phyloP scores from a whole-genome alignment of 1,139 yeast species.

The Taphrina confusa region DNA sequence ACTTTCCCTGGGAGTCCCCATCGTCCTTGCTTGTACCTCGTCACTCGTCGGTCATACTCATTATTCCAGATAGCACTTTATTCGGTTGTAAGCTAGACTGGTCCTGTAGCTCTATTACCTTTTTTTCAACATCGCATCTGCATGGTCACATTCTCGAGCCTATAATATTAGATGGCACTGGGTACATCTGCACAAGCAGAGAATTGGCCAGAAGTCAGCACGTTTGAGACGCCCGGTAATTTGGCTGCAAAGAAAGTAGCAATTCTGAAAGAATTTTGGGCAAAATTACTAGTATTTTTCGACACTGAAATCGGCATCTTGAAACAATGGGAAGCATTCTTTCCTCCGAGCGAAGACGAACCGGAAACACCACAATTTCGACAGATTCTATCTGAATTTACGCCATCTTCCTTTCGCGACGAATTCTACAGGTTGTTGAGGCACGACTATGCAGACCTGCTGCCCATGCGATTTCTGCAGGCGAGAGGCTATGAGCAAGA shows the following conservation, averaged over 20 bases:
- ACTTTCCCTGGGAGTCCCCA: too few relatives aligned
- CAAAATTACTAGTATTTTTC: constrained; percentile 3
- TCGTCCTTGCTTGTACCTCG: too few relatives aligned
- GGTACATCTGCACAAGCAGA: neutral
- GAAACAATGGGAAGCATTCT: constrained; percentile 1
- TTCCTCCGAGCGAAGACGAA: neutral
- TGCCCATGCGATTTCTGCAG: constrained; percentile 30
- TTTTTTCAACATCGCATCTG: too few relatives aligned
- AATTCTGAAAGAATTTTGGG: constrained; percentile 13
- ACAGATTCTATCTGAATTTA: constrained; percentile 3
- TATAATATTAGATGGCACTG: too few relatives aligned
- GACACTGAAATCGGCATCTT: neutral
- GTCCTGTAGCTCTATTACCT: too few relatives aligned
- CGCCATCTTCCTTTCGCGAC: constrained; percentile 11
- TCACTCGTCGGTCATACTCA: too few relatives aligned
- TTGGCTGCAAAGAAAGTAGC: neutral
- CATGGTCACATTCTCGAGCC: too few relatives aligned
- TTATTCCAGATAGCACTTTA: too few relatives aligned
- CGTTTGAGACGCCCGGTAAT: constrained; percentile 13
- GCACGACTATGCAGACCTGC: constrained; percentile 28
- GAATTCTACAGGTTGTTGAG: constrained; percentile 24
- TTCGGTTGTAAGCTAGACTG: too few relatives aligned
- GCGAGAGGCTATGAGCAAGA: constrained; percentile 27
- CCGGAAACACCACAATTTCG: constrained; percentile 12
- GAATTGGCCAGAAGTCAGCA: constrained; percentile 4